phyloP scores from a whole-genome alignment of 257 asterid species.

The Knoxia roxburghii region DNA sequence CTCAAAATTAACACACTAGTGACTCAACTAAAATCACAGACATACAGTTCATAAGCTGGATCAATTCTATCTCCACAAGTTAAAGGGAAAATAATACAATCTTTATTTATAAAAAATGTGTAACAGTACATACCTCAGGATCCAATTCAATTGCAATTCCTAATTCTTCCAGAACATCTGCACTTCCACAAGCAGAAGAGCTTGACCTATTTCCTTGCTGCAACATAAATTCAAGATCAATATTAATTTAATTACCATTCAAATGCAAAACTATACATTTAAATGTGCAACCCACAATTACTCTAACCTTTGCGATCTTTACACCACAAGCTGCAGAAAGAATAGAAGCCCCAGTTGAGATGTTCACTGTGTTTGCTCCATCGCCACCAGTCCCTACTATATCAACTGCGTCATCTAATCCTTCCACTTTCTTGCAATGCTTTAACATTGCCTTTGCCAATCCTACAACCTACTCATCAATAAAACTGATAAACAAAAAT shows the following conservation, averaged over 20 bases:
- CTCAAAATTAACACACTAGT: neutral
- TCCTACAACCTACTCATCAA: conserved; percentile 52
- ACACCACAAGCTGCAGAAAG: conserved; percentile 93
- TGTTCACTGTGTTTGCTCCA: conserved; percentile 79
- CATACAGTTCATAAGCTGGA: neutral
- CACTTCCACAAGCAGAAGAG: conserved; percentile 93
- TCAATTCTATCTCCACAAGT: neutral
- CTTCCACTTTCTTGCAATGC: conserved; percentile 54
- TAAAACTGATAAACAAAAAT: neutral
- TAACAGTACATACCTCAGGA: conserved; percentile 50
- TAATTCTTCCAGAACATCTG: conserved; percentile 72
- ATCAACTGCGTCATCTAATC: conserved; percentile 59
- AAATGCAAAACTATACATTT: too few relatives aligned
- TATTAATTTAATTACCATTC: neutral
- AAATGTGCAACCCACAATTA: neutral
- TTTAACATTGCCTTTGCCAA: conserved; percentile 80
- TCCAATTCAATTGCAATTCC: conserved; percentile 61
- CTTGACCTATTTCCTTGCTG: conserved; percentile 94
- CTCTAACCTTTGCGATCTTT: conserved; percentile 67
- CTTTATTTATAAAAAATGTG: neutral
- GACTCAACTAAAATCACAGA: neutral
- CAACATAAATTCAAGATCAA: neutral
- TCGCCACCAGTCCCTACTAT: conserved; percentile 91
- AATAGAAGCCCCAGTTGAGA: conserved; percentile 82
- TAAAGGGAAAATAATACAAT: neutral